Evolutionary conservation across 2,329 filamentous ascomycete species (phyloP).

Genomic region (Claviceps citrina): DNA sequence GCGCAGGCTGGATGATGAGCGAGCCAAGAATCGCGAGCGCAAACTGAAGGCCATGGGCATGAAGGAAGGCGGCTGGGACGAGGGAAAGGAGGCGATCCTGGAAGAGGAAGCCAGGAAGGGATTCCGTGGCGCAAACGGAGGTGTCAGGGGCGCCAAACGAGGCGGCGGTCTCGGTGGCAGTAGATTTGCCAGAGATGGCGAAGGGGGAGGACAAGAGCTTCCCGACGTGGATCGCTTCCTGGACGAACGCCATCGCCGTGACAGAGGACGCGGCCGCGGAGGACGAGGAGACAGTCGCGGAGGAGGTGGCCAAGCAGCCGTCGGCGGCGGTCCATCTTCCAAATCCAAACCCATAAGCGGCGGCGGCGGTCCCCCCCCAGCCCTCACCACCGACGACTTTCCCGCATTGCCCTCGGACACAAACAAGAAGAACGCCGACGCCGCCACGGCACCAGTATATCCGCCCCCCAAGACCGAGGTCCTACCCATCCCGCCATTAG

Average conservation of each 20-base stretch:
- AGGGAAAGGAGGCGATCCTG: constrained; percentile 34
- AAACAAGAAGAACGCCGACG: constrained; percentile 11
- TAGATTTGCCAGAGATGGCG: constrained; percentile 24
- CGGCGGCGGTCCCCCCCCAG: constrained; percentile 4
- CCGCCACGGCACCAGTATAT: constrained; percentile 5
- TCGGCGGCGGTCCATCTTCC: constrained; percentile 7
- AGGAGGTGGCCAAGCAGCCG: constrained; percentile 14
- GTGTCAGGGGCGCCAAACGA: constrained; percentile 22
- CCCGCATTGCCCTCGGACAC: constrained; percentile 19
- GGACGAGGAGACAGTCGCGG: constrained; percentile 21
- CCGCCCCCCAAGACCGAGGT: constrained; percentile 1
- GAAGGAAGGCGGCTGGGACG: constrained; percentile 42
- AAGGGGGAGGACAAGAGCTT: constrained; percentile 13
- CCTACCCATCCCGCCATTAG: constrained; percentile 8
- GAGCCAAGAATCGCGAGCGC: constrained; percentile 42
- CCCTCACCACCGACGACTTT: constrained; percentile 20
- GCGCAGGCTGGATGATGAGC: constrained; percentile 40
- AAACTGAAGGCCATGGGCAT: constrained; percentile 43
- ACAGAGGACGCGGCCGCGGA: constrained; percentile 16
- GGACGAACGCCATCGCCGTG: constrained; percentile 21
- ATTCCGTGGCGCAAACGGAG: constrained; percentile 29
- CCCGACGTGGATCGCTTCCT: constrained; percentile 22
- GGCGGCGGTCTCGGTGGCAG: constrained; percentile 24
- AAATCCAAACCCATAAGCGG: constrained; percentile 8
- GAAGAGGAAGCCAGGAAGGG: constrained; percentile 25